Base-by-base conservation (phyloP, 2,329 filamentous ascomycete genomes). In the Ophiostoma pallidulum region DNA sequence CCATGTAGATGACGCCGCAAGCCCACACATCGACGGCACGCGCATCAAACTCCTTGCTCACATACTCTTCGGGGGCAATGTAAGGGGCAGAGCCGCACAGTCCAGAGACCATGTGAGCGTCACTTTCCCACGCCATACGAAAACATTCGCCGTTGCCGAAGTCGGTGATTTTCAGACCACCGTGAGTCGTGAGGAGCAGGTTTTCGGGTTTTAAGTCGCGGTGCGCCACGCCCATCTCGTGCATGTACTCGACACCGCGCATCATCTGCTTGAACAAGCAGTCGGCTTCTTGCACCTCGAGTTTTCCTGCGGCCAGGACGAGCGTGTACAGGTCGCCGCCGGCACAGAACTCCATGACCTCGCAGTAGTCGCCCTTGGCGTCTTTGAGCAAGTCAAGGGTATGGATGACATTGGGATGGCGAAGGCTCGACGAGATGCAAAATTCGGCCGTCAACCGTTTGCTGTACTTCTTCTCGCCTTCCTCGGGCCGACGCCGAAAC, bases 241-340 rank as follows among this genome's bases (percentile, higher is more conserved):
- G 92, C 72, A 98, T 89, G 65, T 98, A 98, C 66, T 97, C 91
- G 45, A 98, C 92, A 53, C 92, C 92, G 49, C 92, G 86, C 91
- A 98, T 97, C 66, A 97, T 82, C 66, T 98, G 92, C 69, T 97
- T 95, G 74, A 98, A 98, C 65, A 92, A 94, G 68, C 92, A 98
- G 64, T 98, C 92, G 51, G 92, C 91, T 66, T 98, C 92, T 51
- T 80, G 74, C 26, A 94, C 87, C 63, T 92, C 90, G 18, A 98
- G 80, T 66, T 95, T 95, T 50, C 87, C 87, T 32, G 89, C 88
- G 7, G 92, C 82, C 26, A 97, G 78, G 18, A 98, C 85, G 5
- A 98, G 75, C 0, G 89, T 96, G 66, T 97, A 97, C 20, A 98
- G 73, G 63, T 98, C 92, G 50, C 92, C 92, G 51, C 92, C 92